phyloP scores from a whole-genome alignment of 371 early-diverging fungal species.

The Pancytospora philotis region DNA sequence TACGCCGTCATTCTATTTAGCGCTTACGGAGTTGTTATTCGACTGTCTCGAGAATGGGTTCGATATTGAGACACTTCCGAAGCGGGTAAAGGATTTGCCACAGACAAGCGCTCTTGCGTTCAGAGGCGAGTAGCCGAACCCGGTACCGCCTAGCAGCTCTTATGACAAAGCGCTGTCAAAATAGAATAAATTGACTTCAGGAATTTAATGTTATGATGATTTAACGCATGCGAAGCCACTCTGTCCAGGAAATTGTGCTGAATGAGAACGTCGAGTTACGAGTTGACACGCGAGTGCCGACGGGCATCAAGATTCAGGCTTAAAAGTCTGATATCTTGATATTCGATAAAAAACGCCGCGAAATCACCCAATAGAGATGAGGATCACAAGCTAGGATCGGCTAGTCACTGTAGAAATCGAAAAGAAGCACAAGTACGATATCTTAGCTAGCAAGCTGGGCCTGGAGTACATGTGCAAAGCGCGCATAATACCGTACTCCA shows the following conservation, averaged over 20 bases:
- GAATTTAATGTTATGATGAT: too few species aligned
- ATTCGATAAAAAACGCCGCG: conserved; percentile 7
- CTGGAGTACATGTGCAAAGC: neutral
- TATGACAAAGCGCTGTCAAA: too few species aligned
- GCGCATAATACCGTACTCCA: conserved; percentile 6
- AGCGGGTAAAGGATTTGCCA: too few species aligned
- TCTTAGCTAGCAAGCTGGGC: conserved; percentile 5
- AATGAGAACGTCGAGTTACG: conserved; percentile 1
- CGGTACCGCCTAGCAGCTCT: too few species aligned
- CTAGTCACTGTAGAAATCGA: conserved; percentile 6
- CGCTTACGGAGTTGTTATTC: too few species aligned
- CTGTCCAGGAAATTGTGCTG: neutral
- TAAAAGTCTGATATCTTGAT: conserved; percentile 1
- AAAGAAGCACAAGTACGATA: conserved; percentile 22
- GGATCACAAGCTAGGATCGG: conserved; percentile 2
- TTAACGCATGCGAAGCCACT: neutral
- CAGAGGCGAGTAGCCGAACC: too few species aligned
- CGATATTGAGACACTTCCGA: too few species aligned
- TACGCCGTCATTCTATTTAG: too few species aligned
- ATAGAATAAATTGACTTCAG: too few species aligned
- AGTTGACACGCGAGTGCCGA: conserved; percentile 3
- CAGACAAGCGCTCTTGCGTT: too few species aligned
- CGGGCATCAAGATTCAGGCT: neutral
- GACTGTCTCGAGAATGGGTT: too few species aligned
- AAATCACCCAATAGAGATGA: conserved; percentile 11